Evolutionary conservation across 73 alveolate genomes (phyloP).

Genomic region (Paraurostyla sp.): DNA sequence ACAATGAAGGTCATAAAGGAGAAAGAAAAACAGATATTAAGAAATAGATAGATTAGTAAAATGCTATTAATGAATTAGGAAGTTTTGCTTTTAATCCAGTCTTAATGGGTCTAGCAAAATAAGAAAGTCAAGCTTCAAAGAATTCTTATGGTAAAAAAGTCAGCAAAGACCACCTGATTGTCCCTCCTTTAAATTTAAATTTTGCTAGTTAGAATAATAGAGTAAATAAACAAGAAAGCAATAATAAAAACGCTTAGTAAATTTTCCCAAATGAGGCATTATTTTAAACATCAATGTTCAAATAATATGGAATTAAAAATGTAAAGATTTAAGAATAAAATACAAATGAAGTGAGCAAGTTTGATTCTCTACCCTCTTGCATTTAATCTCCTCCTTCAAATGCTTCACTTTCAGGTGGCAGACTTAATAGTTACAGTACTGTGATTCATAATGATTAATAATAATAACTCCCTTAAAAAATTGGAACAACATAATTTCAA

Average conservation of each 20-base stretch:
- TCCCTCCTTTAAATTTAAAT: not conserved
- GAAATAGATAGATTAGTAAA: slow-evolving; percentile 14
- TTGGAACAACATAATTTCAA: not conserved
- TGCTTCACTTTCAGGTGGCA: not conserved
- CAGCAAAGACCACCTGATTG: too few species aligned
- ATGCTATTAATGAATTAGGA: slow-evolving; percentile 34
- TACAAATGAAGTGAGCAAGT: not conserved
- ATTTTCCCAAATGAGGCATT: too few species aligned
- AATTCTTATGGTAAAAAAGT: too few species aligned
- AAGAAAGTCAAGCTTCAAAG: too few species aligned
- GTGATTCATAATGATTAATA: not conserved
- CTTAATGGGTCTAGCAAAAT: too few species aligned
- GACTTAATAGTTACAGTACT: slow-evolving; percentile 7
- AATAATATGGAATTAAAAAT: not conserved
- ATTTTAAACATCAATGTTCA: too few species aligned
- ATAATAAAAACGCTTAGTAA: too few species aligned
- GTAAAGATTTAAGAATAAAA: not conserved
- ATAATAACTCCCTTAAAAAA: not conserved
- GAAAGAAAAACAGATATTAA: slow-evolving; percentile 43
- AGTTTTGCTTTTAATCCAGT: slow-evolving; percentile 40
- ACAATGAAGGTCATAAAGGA: not conserved
- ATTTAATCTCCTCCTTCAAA: not conserved
- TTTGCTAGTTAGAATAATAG: not conserved
- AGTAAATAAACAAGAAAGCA: not conserved
- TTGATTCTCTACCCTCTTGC: not conserved